Evolutionary conservation across 148 eudicot genomes (phyloP).

Genomic region (Heliosperma pusillum): DNA sequence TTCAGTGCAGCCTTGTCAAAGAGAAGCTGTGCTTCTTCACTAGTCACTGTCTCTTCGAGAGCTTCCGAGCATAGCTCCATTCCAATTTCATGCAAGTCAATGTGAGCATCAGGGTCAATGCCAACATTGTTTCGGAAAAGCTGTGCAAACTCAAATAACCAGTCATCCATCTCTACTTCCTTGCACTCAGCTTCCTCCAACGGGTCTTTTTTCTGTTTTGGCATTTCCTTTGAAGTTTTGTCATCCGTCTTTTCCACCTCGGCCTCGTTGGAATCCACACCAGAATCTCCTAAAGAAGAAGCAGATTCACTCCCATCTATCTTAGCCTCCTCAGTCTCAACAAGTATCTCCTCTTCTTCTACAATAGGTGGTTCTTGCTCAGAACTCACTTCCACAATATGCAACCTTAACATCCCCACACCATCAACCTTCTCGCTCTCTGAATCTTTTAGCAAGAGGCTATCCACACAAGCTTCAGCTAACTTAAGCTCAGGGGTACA

Average conservation of each 20-base stretch:
- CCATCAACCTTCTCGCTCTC: slow-evolving; percentile 49
- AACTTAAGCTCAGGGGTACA: slow-evolving; percentile 65
- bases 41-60: slow-evolving; percentile 82
- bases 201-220: slow-evolving; percentile 44
- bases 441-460: slow-evolving; percentile 46
- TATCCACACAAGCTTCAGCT: slow-evolving; percentile 81
- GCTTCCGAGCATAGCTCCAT: slow-evolving; percentile 97
- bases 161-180: slow-evolving; percentile 90
- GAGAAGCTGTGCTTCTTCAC: slow-evolving; percentile 80
- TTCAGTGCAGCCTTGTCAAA: slow-evolving; percentile 86
- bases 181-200: slow-evolving; percentile 61
- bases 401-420: slow-evolving; percentile 65
- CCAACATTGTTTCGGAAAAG: slow-evolving; percentile 82
- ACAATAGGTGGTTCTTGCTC: slow-evolving; percentile 82
- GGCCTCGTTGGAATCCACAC: slow-evolving; percentile 42
- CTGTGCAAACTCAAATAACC: slow-evolving; percentile 94
- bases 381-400: slow-evolving; percentile 76
- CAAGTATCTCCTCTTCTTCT: slow-evolving; percentile 65
- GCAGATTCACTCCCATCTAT: slow-evolving; percentile 58
- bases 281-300: slow-evolving; percentile 54
- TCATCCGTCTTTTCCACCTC: slow-evolving; percentile 51
- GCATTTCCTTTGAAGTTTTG: slow-evolving; percentile 31
- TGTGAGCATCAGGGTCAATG: slow-evolving; percentile 93
- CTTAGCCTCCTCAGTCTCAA: slow-evolving; percentile 43
- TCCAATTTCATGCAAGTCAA: slow-evolving; percentile 88